Evolutionary conservation across 768 basidiomycete genomes (phyloP).

Genomic region (Suillus alpinus): DNA sequence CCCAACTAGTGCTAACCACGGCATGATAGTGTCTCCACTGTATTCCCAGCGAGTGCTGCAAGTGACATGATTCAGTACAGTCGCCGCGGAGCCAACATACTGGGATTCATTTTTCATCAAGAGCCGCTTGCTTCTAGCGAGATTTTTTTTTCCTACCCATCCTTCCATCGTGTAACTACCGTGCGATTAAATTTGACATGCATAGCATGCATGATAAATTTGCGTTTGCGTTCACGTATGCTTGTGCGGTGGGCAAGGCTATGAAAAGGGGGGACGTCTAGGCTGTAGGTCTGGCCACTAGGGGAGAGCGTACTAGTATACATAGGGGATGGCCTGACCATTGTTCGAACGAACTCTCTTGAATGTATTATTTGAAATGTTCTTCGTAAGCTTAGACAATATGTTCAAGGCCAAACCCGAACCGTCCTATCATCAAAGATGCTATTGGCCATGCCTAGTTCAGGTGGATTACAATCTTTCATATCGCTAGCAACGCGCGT

Average conservation of each 20-base stretch:
- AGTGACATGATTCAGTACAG: not conserved
- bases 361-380: not conserved
- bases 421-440: not conserved
- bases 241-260: not conserved
- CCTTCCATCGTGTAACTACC: not conserved
- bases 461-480: not conserved
- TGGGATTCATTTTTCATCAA: not conserved
- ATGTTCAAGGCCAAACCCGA: not conserved
- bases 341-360: not conserved
- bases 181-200: not conserved
- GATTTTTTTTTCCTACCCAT: not conserved
- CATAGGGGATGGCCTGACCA: not conserved
- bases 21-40: not conserved
- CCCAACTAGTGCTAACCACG: not conserved
- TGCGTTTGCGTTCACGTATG: not conserved
- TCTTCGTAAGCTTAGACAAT: not conserved
- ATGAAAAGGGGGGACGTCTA: not conserved
- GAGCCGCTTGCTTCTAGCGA: not conserved
- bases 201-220: not conserved
- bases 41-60: conserved; percentile 1
- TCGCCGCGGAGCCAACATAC: not conserved
- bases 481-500: not conserved
- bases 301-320: not conserved
- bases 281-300: not conserved
- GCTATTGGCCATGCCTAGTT: not conserved